Base-by-base conservation (phyloP, 2,329 filamentous ascomycete genomes). In the Emmonsiellopsis sp. region DNA sequence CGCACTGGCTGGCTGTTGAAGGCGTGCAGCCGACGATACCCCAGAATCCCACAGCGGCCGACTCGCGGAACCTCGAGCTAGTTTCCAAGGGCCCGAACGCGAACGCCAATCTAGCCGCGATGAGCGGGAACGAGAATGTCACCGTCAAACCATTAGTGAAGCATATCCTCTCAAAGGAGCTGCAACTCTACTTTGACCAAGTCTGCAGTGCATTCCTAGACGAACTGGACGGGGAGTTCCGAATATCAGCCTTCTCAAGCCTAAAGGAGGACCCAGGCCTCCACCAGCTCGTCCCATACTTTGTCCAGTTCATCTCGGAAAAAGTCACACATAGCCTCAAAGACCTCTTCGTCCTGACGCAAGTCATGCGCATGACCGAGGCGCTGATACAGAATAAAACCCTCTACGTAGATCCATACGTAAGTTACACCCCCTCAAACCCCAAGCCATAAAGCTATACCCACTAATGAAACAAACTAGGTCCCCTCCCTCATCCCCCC, bases 1-100 rank as follows among this genome's bases (percentile, higher is more conserved):
- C 89, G 56, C 93, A 98, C 72, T 98, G 93, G 92, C 84, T 97
- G 57, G 91, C 93, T 20, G 89, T 98, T 48, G 93, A 98, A 76
- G 93, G 93, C 55, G 93, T 97, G 31, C 92, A 98, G 68, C 93
- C 93, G 2, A 88, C 90, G 0, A 96, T 97, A 62, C 90, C 92
- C 1, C 92, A 97, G 70, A 98, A 98, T 69, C 93, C 93, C 6
- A 93, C 90, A 1, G 84, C 87, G 5, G 83, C 84, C 64, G 91
- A 96, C 68, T 85, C 89, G 32, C 81, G 89, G 56, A 84, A 86
- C 50, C 86, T 91, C 66, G 91, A 96, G 63, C 79, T 96, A 32
- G 79, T 94, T 15, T 87, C 91, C 34, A 97, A 96, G 73, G 92
- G 91, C 5, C 85, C 89, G 3, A 89, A 89, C 58, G 88, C 89